Percentiles rank a stretch among this genome's conserved stretches.
These are phyloP conservation scores for Colletotrichum eleusines DNA, from an alignment of 2,329 filamentous ascomycete species.

Conservation along the genomic window DNA sequence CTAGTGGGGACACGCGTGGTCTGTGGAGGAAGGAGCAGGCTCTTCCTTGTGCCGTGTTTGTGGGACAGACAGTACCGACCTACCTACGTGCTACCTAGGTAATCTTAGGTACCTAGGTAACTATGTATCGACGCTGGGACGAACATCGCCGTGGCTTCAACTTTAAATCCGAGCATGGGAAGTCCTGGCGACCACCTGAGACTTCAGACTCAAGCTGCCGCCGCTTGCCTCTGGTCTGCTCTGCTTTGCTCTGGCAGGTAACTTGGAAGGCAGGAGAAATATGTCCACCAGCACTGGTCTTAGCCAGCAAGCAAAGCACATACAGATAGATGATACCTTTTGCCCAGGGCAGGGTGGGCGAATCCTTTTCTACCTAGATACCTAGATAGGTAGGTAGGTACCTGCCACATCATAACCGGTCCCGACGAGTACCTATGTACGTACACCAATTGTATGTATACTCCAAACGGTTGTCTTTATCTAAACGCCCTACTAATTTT, in stretches of 20 bases:
- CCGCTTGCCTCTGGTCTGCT: neutral
- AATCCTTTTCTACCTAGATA: neutral
- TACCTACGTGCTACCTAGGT: neutral
- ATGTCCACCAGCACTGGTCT: neutral
- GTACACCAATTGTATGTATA: neutral
- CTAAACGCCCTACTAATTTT: neutral
- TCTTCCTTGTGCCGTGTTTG: no score
- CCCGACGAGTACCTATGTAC: neutral
- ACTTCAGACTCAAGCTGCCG: neutral
- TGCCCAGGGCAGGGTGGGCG: neutral
- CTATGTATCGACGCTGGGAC: neutral
- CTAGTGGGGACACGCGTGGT: neutral
- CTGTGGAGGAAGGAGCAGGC: neutral
- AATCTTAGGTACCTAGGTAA: no score
- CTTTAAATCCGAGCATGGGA: constrained; percentile 29
- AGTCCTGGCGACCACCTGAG: constrained; percentile 9
- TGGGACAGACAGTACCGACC: no score
- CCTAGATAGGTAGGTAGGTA: no score
- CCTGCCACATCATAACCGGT: no score
- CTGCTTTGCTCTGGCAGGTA: neutral
- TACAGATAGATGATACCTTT: no score
- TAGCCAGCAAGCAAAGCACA: neutral
- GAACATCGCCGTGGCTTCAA: constrained; percentile 30
- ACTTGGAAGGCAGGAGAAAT: neutral
- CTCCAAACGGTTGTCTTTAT: neutral